Evolutionary conservation across 192 early-diverging fungal genomes (phyloP).

Genomic region (Entomortierella beljakovae): DNA sequence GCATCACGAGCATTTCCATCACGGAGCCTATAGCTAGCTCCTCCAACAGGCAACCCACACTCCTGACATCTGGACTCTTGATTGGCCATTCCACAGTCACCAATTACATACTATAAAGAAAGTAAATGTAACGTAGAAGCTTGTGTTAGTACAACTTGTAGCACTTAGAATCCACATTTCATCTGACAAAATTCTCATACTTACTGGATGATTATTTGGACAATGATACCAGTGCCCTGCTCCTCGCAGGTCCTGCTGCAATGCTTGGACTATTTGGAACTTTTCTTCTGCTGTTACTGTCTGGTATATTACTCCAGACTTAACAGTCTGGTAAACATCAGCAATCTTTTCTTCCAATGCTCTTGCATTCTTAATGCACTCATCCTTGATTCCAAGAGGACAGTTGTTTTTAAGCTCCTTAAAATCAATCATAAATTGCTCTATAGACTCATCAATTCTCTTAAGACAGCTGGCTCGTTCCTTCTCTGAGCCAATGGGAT

Average conservation of each 20-base stretch:
- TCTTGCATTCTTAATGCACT: conserved; percentile 9
- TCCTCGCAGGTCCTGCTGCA: conserved; percentile 21
- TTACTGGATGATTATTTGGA: conserved; percentile 58
- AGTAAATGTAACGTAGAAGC: not conserved
- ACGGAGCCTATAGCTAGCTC: conserved; percentile 28
- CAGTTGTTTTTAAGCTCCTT: not conserved
- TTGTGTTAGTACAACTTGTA: too few species aligned
- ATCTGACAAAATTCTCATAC: not conserved
- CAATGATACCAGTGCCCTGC: conserved; percentile 62
- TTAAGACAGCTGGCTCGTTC: not conserved
- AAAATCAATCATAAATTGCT: conserved; percentile 11
- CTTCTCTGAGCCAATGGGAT: not conserved
- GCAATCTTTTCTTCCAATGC: conserved; percentile 29
- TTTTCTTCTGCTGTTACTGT: conserved; percentile 41
- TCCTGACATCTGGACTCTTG: conserved; percentile 45
- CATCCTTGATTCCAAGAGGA: conserved; percentile 25
- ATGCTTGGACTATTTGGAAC: conserved; percentile 38
- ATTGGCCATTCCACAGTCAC: conserved; percentile 58
- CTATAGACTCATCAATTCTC: not conserved
- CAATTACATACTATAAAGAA: conserved; percentile 39
- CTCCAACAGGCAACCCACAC: conserved; percentile 54
- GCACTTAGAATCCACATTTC: too few species aligned
- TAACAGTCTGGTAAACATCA: not conserved
- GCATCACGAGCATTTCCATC: conserved; percentile 7
- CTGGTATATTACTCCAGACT: not conserved